These are phyloP conservation scores for Ceratocystis destructans DNA, from an alignment of 2,329 filamentous ascomycete genomes.

Conservation along the genomic window DNA sequence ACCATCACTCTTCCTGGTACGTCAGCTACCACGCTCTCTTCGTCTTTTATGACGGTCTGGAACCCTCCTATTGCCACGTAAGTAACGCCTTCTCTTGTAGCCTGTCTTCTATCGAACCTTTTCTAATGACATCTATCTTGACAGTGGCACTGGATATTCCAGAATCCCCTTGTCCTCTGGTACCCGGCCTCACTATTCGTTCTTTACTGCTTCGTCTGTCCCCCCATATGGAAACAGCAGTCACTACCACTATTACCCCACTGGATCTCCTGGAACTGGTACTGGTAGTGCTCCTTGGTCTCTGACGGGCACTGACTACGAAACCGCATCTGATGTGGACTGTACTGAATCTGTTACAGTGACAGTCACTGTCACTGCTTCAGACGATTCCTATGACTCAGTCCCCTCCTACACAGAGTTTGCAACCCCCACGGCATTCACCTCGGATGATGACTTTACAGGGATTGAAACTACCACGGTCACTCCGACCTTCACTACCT, in stretches of 20 bases:
- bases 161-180: conserved; percentile 4
- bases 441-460: neutral
- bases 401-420: neutral
- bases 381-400: neutral
- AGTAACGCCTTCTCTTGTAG: neutral
- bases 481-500: conserved; percentile 13
- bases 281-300: neutral
- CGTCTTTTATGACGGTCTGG: neutral
- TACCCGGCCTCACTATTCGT: conserved; percentile 1
- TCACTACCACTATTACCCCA: neutral
- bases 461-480: conserved; percentile 12
- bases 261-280: neutral
- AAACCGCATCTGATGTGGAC: neutral
- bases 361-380: conserved; percentile 17
- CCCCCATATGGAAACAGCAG: conserved; percentile 6
- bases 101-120: neutral
- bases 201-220: neutral
- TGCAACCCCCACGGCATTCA: neutral
- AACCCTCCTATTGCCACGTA: conserved; percentile 11
- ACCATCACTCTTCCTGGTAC: conserved; percentile 14
- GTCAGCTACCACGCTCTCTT: conserved; percentile 6
- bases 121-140: neutral
- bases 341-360: conserved; percentile 10
- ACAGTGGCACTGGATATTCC: neutral
- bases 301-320: conserved; percentile 9